Evolutionary conservation across 495 filamentous ascomycete species (phyloP), one percentile per base, ranked within the genome.

Genomic region (Lentithecium fluviatile): DNA sequence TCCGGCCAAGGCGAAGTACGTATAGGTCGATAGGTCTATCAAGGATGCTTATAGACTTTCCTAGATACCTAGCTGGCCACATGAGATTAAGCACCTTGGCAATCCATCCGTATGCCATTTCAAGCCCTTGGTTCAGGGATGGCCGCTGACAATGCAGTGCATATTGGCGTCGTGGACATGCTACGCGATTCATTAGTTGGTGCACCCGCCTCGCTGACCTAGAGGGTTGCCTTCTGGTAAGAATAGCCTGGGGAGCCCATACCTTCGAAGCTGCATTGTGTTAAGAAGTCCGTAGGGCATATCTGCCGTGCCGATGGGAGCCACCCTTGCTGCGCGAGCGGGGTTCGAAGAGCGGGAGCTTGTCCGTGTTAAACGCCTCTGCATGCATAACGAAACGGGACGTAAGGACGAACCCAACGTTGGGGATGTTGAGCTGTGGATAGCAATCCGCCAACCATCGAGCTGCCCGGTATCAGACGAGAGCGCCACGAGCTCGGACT

Each of bases 121-220:
- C 8, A 38, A 8, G 6, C 40, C 6, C 15, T 13, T 6, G 6
- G 6, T 43, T 6, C 40, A n/a, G 15, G 19, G 19, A 43, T n/a
- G 3, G 13, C 4, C 5, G 15, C 40, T 43, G 40, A 43, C 40
- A 43, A 13, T 15, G 40, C 13, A 43, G 40, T 25, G 52, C 63
- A 29, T 66, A 66, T 36, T 66, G 63, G 63, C 43, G 46, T 6
- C 63, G 52, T 29, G 63, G 63, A 15, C 63, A 66, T 47, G 63
- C 56, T 42, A 37, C 56, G 17, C 37, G 47, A 3, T 51, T 66
- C 23, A 52, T 60, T 32, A 49, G 37, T 19, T 66, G 63, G 63
- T 66, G 63, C 42, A 58, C 45, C 15, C 45, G 51, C 17, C 63
- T 66, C 25, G 63, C 63, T 45, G 63, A 61, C 47, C 38, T 57